Conservation (phyloP, 2,329 filamentous ascomycete species). For the Mariannaea elegans region DNA sequence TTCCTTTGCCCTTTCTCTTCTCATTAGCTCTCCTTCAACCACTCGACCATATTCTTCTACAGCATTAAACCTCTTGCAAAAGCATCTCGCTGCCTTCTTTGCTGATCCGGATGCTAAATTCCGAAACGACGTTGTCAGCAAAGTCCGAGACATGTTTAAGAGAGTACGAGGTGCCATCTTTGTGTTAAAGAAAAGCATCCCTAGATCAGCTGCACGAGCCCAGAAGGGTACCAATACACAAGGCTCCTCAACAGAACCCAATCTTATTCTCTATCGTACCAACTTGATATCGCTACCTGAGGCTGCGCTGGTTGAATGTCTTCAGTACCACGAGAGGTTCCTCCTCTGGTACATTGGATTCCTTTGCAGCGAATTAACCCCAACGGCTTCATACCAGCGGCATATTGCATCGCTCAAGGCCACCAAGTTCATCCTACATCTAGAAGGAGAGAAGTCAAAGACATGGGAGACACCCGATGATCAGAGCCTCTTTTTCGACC, state of each 20-base stretch:
- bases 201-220: constrained; percentile 46
- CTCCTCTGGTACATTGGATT: constrained; percentile 79
- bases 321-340: constrained; percentile 68
- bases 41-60: constrained; percentile 74
- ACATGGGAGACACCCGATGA: constrained; percentile 51
- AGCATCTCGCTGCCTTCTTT: constrained; percentile 75
- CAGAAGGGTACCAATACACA: constrained; percentile 42
- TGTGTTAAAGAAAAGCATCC: constrained; percentile 58
- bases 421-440: constrained; percentile 71
- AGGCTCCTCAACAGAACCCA: constrained; percentile 23
- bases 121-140: constrained; percentile 80
- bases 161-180: constrained; percentile 75
- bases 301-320: constrained; percentile 47
- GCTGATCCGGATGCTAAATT: constrained; percentile 88
- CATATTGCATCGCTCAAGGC: constrained; percentile 84
- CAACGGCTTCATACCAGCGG: constrained; percentile 88
- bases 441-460: constrained; percentile 67
- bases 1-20: constrained; percentile 81
- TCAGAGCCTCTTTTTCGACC: constrained; percentile 51
- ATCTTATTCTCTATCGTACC: constrained; percentile 48
- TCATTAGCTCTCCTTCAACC: constrained; percentile 78
- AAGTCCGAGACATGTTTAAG: constrained; percentile 79
- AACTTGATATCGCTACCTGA: constrained; percentile 52
- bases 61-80: constrained; percentile 69
- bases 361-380: constrained; percentile 75